These are phyloP conservation scores for Suhomyces prunicola DNA, from an alignment of 805 yeast genomes.

Conservation along the genomic window DNA sequence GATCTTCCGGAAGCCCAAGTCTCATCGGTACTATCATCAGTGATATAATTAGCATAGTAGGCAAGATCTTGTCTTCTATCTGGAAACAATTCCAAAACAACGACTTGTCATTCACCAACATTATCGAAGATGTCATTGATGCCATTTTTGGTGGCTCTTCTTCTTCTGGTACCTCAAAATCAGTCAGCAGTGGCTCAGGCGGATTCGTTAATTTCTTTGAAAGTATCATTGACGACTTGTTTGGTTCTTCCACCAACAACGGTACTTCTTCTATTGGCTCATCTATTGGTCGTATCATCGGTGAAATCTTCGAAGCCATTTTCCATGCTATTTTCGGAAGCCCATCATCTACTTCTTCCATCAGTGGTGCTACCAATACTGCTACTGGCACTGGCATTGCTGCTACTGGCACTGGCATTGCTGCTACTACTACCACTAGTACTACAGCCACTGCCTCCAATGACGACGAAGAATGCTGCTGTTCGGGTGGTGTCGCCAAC, in stretches of 20 bases:
- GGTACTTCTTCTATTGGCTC: conserved; percentile 8
- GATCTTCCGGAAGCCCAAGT: conserved; percentile 3
- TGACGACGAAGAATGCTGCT: conserved; percentile 21
- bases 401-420: background rate
- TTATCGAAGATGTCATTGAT: conserved; percentile 13
- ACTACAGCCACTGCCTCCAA: background rate
- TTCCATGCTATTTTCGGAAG: conserved; percentile 20
- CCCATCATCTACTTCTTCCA: conserved; percentile 7
- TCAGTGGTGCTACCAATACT: conserved; percentile 4
- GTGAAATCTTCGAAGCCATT: conserved; percentile 14
- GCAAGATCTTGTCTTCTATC: conserved; percentile 9
- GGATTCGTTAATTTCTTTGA: conserved; percentile 7
- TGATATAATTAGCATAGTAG: conserved; percentile 13
- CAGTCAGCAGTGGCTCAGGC: background rate
- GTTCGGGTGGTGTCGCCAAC: conserved; percentile 15
- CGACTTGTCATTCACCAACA: conserved; percentile 6
- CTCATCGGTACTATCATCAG: conserved; percentile 8
- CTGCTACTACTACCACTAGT: background rate
- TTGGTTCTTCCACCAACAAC: conserved; percentile 9
- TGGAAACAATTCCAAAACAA: conserved; percentile 2
- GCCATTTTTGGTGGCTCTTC: conserved; percentile 13
- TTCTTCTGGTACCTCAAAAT: background rate
- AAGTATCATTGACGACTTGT: conserved; percentile 9
- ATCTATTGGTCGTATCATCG: conserved; percentile 10
- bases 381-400: conserved; percentile 2